Conservation (phyloP, 1,284 basidiomycete species). For the Ustilago trichophora region DNA sequence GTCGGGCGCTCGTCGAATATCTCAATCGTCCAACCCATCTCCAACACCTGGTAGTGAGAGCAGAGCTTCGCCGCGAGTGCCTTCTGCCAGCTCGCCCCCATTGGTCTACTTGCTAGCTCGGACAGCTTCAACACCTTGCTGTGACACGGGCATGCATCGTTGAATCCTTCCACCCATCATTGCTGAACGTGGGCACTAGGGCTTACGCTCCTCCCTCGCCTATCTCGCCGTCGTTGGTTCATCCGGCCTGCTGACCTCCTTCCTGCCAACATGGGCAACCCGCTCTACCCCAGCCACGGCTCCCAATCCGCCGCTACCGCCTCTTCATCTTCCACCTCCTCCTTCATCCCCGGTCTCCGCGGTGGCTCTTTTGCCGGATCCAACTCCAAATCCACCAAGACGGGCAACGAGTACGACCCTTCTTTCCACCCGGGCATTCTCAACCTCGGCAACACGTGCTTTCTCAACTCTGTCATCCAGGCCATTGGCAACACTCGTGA, state of each 20-base stretch:
- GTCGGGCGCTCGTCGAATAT: too few species aligned
- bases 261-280: conserved; percentile 21
- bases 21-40: too few species aligned
- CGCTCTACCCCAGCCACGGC: conserved; percentile 67
- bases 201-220: not conserved
- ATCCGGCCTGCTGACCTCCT: not conserved
- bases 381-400: conserved; percentile 74
- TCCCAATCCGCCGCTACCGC: conserved; percentile 71
- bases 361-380: conserved; percentile 88
- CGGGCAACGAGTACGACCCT: conserved; percentile 61
- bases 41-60: too few species aligned
- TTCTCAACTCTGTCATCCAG: conserved; percentile 88
- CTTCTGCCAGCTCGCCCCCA: too few species aligned
- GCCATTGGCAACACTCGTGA: conserved; percentile 74
- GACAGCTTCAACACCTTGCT: too few species aligned
- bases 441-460: conserved; percentile 90
- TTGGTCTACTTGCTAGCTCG: too few species aligned
- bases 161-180: too few species aligned
- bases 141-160: too few species aligned
- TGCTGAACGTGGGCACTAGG: too few species aligned
- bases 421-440: conserved; percentile 73
- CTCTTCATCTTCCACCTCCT: conserved; percentile 1
- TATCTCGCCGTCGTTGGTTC: not conserved
- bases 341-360: conserved; percentile 18
- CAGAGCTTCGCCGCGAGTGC: too few species aligned